Evolutionary conservation across 2,329 filamentous ascomycete genomes (phyloP).

Genomic region (Hypoxylon sp.): DNA sequence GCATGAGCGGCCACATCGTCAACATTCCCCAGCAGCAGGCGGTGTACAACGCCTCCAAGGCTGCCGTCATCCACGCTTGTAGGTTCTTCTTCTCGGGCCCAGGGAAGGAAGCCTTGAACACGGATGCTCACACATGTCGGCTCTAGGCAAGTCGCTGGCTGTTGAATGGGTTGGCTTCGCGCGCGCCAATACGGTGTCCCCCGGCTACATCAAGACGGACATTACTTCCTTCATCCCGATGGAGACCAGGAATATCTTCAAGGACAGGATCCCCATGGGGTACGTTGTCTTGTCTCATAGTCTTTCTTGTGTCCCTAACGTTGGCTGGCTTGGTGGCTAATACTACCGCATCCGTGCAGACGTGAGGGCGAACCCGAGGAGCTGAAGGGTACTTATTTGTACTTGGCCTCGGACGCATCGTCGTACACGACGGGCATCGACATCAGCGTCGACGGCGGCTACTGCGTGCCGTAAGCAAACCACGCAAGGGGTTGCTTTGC

Average conservation of each 20-base stretch:
- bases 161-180: constrained; percentile 82
- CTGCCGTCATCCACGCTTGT: constrained; percentile 67
- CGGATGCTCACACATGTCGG: not conserved
- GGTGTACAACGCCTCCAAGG: constrained; percentile 77
- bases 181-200: constrained; percentile 74
- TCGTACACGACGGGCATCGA: constrained; percentile 81
- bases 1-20: constrained; percentile 79
- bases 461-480: constrained; percentile 58
- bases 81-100: constrained; percentile 39
- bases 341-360: constrained; percentile 49
- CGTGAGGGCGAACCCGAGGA: constrained; percentile 77
- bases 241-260: constrained; percentile 77
- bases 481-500: not conserved
- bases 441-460: constrained; percentile 79
- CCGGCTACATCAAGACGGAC: constrained; percentile 79
- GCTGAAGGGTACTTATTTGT: constrained; percentile 83
- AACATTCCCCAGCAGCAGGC: constrained; percentile 80
- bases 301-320: not conserved
- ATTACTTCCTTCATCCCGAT: constrained; percentile 70
- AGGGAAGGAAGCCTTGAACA: not conserved
- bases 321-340: not conserved
- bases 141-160: constrained; percentile 70
- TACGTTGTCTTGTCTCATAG: constrained; percentile 51
- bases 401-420: constrained; percentile 82
- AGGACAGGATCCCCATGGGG: constrained; percentile 81